A percentile compares a stretch with the other conserved stretches of the same genome.
phyloP scores from a whole-genome alignment of 768 basidiomycete species.

The Xerocomus potaroensis region DNA sequence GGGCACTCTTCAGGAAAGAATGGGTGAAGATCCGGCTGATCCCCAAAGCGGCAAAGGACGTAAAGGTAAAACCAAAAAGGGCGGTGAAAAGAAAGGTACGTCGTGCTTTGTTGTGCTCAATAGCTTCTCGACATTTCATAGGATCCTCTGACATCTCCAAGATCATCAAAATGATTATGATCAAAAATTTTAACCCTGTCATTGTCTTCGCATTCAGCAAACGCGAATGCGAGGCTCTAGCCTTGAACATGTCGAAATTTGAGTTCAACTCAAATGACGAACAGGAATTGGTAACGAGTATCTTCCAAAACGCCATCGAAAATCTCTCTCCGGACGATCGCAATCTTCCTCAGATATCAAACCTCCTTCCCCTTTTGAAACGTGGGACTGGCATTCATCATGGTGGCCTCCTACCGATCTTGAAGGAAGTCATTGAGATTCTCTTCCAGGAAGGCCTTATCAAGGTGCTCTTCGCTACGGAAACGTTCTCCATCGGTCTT shows the following conservation, averaged over 20 bases:
- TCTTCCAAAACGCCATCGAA: conserved; percentile 93
- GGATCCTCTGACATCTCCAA: conserved; percentile 93
- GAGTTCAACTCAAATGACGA: conserved; percentile 94
- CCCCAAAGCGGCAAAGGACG: conserved; percentile 77
- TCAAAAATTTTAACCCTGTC: conserved; percentile 95
- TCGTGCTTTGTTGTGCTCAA: background rate
- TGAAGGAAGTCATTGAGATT: conserved; percentile 99
- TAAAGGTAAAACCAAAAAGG: conserved; percentile 92
- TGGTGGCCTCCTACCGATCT: conserved; percentile 91
- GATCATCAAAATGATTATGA: conserved; percentile 98
- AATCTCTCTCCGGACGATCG: conserved; percentile 84
- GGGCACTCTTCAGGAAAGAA: conserved; percentile 80
- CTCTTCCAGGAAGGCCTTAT: conserved; percentile 97
- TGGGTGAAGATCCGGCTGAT: conserved; percentile 92
- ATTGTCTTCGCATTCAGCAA: conserved; percentile 99
- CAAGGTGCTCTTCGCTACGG: conserved; percentile 97
- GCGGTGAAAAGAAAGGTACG: conserved; percentile 86
- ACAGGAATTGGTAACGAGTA: conserved; percentile 77
- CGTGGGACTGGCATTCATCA: conserved; percentile 99
- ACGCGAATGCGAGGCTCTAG: conserved; percentile 93
- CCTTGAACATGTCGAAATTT: conserved; percentile 88
- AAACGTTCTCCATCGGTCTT: conserved; percentile 95
- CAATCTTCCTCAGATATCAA: conserved; percentile 87
- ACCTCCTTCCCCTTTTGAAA: conserved; percentile 86
- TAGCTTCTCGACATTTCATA: conserved; percentile 28